These are phyloP conservation scores for Zopfia rhizophila DNA, from an alignment of 2,329 filamentous ascomycete species.

Conservation along the genomic window DNA sequence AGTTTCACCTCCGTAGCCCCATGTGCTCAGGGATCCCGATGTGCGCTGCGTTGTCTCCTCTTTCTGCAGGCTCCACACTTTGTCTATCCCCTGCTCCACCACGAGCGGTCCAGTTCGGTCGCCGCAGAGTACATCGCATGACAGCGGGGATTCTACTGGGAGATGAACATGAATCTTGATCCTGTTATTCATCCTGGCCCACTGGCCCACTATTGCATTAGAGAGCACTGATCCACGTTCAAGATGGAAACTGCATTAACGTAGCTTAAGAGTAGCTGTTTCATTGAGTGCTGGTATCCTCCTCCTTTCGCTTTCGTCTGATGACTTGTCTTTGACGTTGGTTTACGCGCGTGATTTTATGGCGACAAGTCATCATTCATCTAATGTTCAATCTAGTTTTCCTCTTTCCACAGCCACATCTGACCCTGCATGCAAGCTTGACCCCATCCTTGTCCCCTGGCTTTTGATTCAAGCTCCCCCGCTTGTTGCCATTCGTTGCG, in stretches of 20 bases:
- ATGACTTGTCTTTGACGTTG: slow-evolving; percentile 7
- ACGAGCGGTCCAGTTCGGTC: neutral
- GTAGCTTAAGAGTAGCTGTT: slow-evolving; percentile 2
- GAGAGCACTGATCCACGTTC: neutral
- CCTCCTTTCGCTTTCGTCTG: slow-evolving; percentile 11
- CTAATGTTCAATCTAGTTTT: slow-evolving; percentile 13
- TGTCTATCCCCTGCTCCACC: slow-evolving; percentile 3
- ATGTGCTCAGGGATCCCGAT: slow-evolving; percentile 10
- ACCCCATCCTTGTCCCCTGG: slow-evolving; percentile 20
- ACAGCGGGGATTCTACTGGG: slow-evolving; percentile 1
- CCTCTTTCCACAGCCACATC: neutral
- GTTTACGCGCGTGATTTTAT: slow-evolving; percentile 3
- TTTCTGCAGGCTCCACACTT: slow-evolving; percentile 5
- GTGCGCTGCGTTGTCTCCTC: slow-evolving; percentile 1
- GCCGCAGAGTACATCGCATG: slow-evolving; percentile 11
- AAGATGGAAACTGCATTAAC: slow-evolving; percentile 1
- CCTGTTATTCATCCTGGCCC: too few relatives aligned
- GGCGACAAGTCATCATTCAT: slow-evolving; percentile 9
- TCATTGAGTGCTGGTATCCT: neutral
- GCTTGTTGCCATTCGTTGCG: slow-evolving; percentile 15
- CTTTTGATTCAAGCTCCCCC: slow-evolving; percentile 14
- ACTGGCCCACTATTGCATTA: slow-evolving; percentile 7
- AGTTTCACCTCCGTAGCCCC: slow-evolving; percentile 21
- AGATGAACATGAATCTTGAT: neutral
- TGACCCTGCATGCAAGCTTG: slow-evolving; percentile 18